Evolutionary conservation across 2,329 filamentous ascomycete species (phyloP).

Genomic region (Xylariaceae sp.): DNA sequence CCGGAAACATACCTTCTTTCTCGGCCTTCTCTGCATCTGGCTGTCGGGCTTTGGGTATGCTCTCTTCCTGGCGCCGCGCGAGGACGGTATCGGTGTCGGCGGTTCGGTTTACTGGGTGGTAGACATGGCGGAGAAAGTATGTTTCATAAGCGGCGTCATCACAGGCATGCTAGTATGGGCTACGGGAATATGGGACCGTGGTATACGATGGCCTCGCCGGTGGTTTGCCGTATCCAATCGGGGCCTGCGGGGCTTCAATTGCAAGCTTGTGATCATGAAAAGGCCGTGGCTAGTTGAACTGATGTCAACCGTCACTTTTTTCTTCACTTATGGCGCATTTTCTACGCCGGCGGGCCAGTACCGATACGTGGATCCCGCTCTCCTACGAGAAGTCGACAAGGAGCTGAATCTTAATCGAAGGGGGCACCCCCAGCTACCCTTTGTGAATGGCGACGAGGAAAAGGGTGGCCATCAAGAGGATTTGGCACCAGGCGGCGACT

Average conservation of each 20-base stretch:
- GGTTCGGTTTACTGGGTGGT: slow-evolving; percentile 96
- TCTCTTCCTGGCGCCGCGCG: slow-evolving; percentile 89
- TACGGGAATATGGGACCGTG: slow-evolving; percentile 93
- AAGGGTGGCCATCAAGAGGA: slow-evolving; percentile 77
- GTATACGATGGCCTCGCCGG: slow-evolving; percentile 85
- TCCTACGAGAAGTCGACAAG: slow-evolving; percentile 56
- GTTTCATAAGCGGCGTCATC: slow-evolving; percentile 83
- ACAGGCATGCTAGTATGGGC: slow-evolving; percentile 86
- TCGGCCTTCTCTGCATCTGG: slow-evolving; percentile 75
- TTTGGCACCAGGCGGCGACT: slow-evolving; percentile 80
- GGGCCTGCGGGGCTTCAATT: slow-evolving; percentile 86
- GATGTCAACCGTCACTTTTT: slow-evolving; percentile 65
- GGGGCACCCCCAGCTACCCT: slow-evolving; percentile 37
- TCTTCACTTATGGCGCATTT: slow-evolving; percentile 70
- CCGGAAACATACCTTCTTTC: slow-evolving; percentile 88
- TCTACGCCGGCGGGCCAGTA: slow-evolving; percentile 66
- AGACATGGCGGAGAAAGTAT: slow-evolving; percentile 83
- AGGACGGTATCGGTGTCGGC: slow-evolving; percentile 85
- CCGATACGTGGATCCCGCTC: slow-evolving; percentile 64
- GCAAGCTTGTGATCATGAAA: slow-evolving; percentile 86
- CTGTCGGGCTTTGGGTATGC: slow-evolving; percentile 80
- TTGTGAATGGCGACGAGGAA: slow-evolving; percentile 49
- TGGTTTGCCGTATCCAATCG: slow-evolving; percentile 89
- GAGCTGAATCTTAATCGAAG: slow-evolving; percentile 45
- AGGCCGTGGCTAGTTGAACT: slow-evolving; percentile 77